Percentiles rank a stretch among this genome's conserved stretches.
These are phyloP conservation scores for Gossypium gossypioides DNA, from an alignment of 441 rosid genomes.

Conservation along the genomic window DNA sequence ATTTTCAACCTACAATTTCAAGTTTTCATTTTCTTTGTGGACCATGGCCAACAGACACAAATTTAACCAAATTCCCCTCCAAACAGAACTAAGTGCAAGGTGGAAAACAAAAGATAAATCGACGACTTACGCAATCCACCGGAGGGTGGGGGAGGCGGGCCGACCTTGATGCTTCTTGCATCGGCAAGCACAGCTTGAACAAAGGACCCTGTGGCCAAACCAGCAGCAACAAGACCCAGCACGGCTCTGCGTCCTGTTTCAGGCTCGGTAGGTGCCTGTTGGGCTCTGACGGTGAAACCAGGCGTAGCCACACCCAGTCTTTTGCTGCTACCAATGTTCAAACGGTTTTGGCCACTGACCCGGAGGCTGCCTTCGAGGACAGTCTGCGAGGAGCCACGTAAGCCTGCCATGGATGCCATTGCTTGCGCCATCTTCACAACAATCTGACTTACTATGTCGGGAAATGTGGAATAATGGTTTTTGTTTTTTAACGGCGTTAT, in stretches of 20 bases:
- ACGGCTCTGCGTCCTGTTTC: slow-evolving; percentile 64
- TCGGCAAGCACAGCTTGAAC: slow-evolving; percentile 65
- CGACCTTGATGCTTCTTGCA: slow-evolving; percentile 56
- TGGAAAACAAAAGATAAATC: neutral
- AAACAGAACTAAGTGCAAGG: neutral
- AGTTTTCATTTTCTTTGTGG: neutral
- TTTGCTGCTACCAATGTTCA: slow-evolving; percentile 23
- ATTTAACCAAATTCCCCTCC: neutral
- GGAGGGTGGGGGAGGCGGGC: slow-evolving; percentile 77
- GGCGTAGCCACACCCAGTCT: slow-evolving; percentile 25
- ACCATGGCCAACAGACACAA: neutral
- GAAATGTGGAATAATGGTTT: slow-evolving; percentile 21
- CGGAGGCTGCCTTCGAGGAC: slow-evolving; percentile 64
- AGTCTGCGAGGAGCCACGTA: slow-evolving; percentile 54
- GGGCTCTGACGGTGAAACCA: slow-evolving; percentile 41
- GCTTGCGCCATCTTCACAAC: slow-evolving; percentile 50
- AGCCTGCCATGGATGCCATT: slow-evolving; percentile 66
- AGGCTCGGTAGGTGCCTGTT: slow-evolving; percentile 35
- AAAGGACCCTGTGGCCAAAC: slow-evolving; percentile 62
- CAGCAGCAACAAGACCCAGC: slow-evolving; percentile 61
- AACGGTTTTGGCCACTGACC: slow-evolving; percentile 44
- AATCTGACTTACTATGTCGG: neutral
- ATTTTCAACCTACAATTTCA: neutral
- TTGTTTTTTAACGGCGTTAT: neutral
- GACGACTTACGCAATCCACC: slow-evolving; percentile 77